Evolutionary conservation across 805 yeast species (phyloP), one percentile per base, ranked within the genome.

Genomic region (Hanseniaspora singularis): DNA sequence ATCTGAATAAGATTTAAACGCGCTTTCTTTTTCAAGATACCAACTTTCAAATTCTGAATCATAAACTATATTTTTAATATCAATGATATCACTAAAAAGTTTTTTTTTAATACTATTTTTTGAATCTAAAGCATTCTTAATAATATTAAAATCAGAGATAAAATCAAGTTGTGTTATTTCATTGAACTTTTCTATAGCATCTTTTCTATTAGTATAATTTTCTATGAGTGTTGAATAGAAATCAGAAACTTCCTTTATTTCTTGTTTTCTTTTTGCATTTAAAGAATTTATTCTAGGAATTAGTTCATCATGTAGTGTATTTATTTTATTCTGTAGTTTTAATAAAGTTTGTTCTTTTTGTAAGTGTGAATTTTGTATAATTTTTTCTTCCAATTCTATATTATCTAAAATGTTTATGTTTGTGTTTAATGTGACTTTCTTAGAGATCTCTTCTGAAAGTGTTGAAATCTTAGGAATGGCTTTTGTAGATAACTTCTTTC

Each of bases 321-420:
- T 33, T 4, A 44, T 6, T 18, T 30, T 44, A 8, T 15, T 24
- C 31, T 44, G 48, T 12, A 44, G 16, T 3, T 12, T n/a, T 11
- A 9, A 2, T 4, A 44, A 10, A 9, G 18, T 14, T 12, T 23
- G 26, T 4, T 28, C 27, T 20, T 44, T 44, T n/a, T 31, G 39
- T 14, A 22, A 18, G 18, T 36, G 23, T 26, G 31, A 16, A 14
- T 36, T 26, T 7, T 26, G n/a, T 18, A 28, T 20, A 18, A 44
- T 5, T 14, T 16, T 33, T 20, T 44, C 20, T 37, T 44, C 48
- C 5, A 44, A 15, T 10, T 44, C 30, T 2, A 44, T 10, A 18
- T 44, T 28, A 14, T 44, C 48, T 9, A 44, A 23, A 6, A 44
- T 37, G 22, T 44, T 31, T 2, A 44, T 10, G n/a, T n/a, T 6